Evolutionary conservation across 352 stramenopile species (phyloP).

Genomic region (Globisporangium apiculatum): DNA sequence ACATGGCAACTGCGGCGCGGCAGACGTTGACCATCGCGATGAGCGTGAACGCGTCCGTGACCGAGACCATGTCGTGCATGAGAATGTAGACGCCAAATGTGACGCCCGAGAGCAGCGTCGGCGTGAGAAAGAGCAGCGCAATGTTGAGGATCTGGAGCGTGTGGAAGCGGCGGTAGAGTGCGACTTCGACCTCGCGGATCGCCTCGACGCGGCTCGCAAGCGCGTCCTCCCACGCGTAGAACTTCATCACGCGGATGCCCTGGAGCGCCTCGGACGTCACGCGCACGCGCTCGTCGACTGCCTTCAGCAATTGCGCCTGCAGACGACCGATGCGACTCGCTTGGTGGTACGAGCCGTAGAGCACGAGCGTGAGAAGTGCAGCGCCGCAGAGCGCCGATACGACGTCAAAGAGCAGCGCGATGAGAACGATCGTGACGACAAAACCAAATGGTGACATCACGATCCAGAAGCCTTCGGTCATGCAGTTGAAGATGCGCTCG

Average conservation of each 20-base stretch:
- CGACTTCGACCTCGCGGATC: constrained; percentile 39
- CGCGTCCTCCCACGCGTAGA: constrained; percentile 49
- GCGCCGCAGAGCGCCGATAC: constrained; percentile 3
- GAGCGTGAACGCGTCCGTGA: constrained; percentile 42
- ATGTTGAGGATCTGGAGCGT: constrained; percentile 54
- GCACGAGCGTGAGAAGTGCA: constrained; percentile 1
- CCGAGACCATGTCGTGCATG: constrained; percentile 24
- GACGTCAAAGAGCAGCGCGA: constrained; percentile 12
- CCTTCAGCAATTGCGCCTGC: constrained; percentile 5
- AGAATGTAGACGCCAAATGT: constrained; percentile 39
- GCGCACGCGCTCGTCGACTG: constrained; percentile 3
- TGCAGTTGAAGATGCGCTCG: constrained; percentile 19
- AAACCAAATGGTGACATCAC: constrained; percentile 10
- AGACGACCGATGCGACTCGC: constrained; percentile 1
- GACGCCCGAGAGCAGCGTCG: constrained; percentile 30
- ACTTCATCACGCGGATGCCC: constrained; percentile 71
- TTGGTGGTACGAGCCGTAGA: not conserved
- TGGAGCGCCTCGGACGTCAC: constrained; percentile 41
- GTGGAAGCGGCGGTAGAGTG: constrained; percentile 46
- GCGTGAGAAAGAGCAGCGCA: constrained; percentile 44
- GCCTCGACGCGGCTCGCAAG: constrained; percentile 9
- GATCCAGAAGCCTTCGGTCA: constrained; percentile 5
- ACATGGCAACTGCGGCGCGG: constrained; percentile 19
- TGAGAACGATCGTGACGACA: constrained; percentile 12
- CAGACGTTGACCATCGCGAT: constrained; percentile 30